A percentile compares a stretch with the other conserved stretches of the same genome.
Evolutionary conservation across 208 protist genomes (phyloP).

Genomic region (Leishmania tropica): DNA sequence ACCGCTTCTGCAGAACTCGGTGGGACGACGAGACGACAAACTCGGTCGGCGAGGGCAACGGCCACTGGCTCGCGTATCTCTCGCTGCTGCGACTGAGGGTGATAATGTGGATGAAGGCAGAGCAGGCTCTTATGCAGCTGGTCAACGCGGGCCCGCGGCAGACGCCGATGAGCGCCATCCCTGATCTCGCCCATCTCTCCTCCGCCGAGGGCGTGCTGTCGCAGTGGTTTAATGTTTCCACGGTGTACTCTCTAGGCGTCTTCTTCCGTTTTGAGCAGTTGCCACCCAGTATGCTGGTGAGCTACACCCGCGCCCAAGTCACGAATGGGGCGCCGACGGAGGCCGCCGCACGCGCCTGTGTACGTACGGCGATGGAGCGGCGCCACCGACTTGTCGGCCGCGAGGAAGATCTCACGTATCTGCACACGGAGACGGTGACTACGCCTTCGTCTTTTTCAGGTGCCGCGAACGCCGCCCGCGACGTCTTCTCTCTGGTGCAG

Average conservation of each 20-base stretch:
- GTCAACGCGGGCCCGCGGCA: constrained; percentile 16
- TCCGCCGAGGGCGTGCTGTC: constrained; percentile 48
- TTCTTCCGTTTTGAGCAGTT: constrained; percentile 57
- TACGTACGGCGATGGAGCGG: constrained; percentile 42
- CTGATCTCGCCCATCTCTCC: constrained; percentile 46
- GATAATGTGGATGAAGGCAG: constrained; percentile 63
- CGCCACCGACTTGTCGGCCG: constrained; percentile 44
- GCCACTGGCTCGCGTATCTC: constrained; percentile 60
- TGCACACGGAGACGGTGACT: constrained; percentile 26
- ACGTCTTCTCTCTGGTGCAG: constrained; percentile 59
- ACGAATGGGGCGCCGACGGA: constrained; percentile 28
- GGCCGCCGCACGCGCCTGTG: constrained; percentile 30
- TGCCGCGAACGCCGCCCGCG: background rate
- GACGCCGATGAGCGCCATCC: constrained; percentile 14
- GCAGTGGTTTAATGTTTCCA: constrained; percentile 66
- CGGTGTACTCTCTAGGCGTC: constrained; percentile 55
- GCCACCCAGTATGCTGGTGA: constrained; percentile 14
- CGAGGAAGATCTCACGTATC: constrained; percentile 52
- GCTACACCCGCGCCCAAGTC: constrained; percentile 15
- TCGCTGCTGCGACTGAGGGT: constrained; percentile 65
- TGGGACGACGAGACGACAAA: constrained; percentile 23
- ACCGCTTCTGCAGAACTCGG: constrained; percentile 58
- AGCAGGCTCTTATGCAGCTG: constrained; percentile 61
- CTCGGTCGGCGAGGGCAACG: constrained; percentile 24
- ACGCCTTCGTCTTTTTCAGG: background rate